Evolutionary conservation across 2,329 filamentous ascomycete species (phyloP), one percentile per base, ranked within the genome.

Genomic region (Diplodia intermedia): DNA sequence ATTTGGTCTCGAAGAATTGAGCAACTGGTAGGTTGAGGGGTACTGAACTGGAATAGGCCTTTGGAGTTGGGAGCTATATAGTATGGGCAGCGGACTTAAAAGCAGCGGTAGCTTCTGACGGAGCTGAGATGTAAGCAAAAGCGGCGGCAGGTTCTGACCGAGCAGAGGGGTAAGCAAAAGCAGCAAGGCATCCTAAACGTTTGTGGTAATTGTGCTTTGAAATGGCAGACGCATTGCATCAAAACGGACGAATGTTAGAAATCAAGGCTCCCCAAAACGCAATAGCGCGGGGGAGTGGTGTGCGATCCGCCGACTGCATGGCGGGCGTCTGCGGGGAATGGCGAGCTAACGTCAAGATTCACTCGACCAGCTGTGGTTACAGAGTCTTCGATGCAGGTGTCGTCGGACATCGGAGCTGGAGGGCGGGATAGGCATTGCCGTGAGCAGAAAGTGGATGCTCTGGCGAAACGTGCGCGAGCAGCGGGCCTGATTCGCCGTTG

Each of bases 221-320:
- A 50, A 52, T 36, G 18, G 29, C 40, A 47, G 43, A 5, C 5
- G 14, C 57, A 63, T 63, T 18, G 60, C 60, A 63, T 63, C 60
- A 63, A 63, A 38, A 20, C 5, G 26, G 43, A n/a, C 1, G 4
- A 33, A 2, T 36, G 60, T 63, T 63, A 63, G 60, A 63, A 63
- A 63, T 63, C 60, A 52, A 62, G n/a, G 31, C 38, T 49, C 2
- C 60, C 31, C n/a, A 11, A 38, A 38, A 26, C 60, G 60, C 60
- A 29, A 63, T 63, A 63, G 60, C 47, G 60, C n/a, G 12, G 60
- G 53, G n/a, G 47, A 38, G 60, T 63, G 60, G 60, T 52, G 60
- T 63, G 60, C 60, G 38, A 63, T 63, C 40, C 60, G 60, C 11
- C 18, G 12, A 31, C 57, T 26, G 43, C 26, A 8, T 47, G 56